These are phyloP conservation scores for Rhodocollybia butyracea DNA, from an alignment of 768 basidiomycete species.

Conservation along the genomic window DNA sequence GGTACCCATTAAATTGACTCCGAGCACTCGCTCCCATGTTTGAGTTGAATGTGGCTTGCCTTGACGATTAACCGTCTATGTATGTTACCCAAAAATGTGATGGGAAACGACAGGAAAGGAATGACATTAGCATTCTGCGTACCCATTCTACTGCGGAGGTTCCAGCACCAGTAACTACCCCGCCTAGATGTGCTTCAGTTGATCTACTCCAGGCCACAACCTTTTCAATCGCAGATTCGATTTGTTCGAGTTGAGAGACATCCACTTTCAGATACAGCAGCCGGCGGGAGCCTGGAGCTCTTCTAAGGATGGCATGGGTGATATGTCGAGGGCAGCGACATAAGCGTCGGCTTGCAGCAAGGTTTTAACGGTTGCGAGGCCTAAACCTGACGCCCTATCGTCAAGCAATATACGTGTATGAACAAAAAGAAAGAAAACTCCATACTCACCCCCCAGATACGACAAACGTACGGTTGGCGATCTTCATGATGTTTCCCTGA, in stretches of 20 bases:
- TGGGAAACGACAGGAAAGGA: not conserved
- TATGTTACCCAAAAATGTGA: conserved; percentile 16
- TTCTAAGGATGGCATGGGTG: conserved; percentile 24
- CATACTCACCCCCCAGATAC: conserved; percentile 51
- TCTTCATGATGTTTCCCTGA: too few species aligned
- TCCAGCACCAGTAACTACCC: conserved; percentile 59
- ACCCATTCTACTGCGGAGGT: conserved; percentile 32
- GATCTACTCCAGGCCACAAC: conserved; percentile 38
- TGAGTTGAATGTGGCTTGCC: conserved; percentile 46
- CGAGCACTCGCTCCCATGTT: conserved; percentile 49
- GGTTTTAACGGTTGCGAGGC: conserved; percentile 46
- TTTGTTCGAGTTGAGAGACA: conserved; percentile 33
- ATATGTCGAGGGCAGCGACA: conserved; percentile 49
- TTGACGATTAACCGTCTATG: conserved; percentile 44
- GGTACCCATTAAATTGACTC: conserved; percentile 54
- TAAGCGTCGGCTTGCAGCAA: conserved; percentile 42
- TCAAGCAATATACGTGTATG: not conserved
- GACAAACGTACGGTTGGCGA: conserved; percentile 50
- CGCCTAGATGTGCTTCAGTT: conserved; percentile 47
- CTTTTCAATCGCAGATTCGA: conserved; percentile 34
- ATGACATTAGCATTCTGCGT: not conserved
- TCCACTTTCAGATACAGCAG: conserved; percentile 24
- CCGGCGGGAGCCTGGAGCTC: conserved; percentile 16
- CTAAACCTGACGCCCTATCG: conserved; percentile 53
- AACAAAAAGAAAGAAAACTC: not conserved